A percentile compares a stretch with the other conserved stretches of the same genome.
These are phyloP conservation scores for Arabidopsis suecica DNA, from an alignment of 345 rosid genomes.

Conservation along the genomic window DNA sequence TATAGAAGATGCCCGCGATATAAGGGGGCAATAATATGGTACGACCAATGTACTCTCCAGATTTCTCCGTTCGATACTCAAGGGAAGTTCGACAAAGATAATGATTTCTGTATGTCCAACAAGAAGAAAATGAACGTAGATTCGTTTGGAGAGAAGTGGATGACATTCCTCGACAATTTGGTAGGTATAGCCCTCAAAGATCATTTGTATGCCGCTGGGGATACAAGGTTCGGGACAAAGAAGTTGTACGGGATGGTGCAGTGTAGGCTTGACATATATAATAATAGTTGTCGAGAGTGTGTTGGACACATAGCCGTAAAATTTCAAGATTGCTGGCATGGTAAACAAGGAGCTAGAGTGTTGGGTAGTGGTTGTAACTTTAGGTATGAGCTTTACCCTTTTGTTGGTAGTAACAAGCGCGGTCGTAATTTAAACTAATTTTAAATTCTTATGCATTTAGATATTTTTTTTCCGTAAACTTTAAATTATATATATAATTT, in stretches of 20 bases:
- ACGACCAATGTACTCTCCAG: constrained; percentile 59
- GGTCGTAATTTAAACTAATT: no score
- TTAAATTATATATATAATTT: no score
- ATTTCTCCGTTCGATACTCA: constrained; percentile 45
- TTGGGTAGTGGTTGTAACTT: constrained; percentile 22
- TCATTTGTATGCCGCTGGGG: constrained; percentile 41
- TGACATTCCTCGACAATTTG: constrained; percentile 10
- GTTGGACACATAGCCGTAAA: constrained; percentile 32
- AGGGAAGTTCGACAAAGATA: constrained; percentile 45
- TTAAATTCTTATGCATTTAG: no score
- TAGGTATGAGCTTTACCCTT: constrained; percentile 9
- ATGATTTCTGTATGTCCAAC: constrained; percentile 37
- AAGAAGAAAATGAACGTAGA: neutral
- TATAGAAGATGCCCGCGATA: constrained; percentile 46
- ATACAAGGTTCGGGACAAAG: constrained; percentile 19
- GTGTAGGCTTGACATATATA: constrained; percentile 53
- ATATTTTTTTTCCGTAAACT: no score
- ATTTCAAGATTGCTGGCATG: neutral
- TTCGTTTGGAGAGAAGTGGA: no score
- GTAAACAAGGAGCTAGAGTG: constrained; percentile 23
- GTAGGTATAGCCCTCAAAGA: constrained; percentile 17
- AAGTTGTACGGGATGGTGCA: constrained; percentile 55
- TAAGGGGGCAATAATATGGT: constrained; percentile 51
- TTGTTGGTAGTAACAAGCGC: neutral
- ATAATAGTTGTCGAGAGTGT: constrained; percentile 46